Evolutionary conservation across 768 basidiomycete species (phyloP).

Genomic region (Guyanaporus albipodus): DNA sequence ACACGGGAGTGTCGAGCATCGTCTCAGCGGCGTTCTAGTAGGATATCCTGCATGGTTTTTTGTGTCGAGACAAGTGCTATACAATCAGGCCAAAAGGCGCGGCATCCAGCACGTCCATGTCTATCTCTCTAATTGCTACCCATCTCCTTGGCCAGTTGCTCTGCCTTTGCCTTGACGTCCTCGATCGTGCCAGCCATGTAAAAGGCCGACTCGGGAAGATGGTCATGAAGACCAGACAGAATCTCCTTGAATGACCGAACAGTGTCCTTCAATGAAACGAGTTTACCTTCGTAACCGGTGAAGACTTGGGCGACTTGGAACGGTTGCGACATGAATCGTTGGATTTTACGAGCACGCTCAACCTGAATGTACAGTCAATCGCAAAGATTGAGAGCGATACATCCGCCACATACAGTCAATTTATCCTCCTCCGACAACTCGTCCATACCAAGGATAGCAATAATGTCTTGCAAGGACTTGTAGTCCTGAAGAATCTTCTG

Average conservation of each 20-base stretch:
- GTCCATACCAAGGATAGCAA: slow-evolving; percentile 99
- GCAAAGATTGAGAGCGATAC: neutral
- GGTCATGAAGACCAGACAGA: slow-evolving; percentile 83
- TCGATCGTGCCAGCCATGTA: slow-evolving; percentile 98
- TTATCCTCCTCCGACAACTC: slow-evolving; percentile 99
- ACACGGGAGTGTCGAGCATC: too few relatives aligned
- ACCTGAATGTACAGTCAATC: slow-evolving; percentile 47
- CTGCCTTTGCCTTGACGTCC: slow-evolving; percentile 96
- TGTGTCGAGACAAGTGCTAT: slow-evolving; percentile 9
- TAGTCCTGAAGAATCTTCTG: slow-evolving; percentile 98
- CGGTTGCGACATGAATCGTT: slow-evolving; percentile 99
- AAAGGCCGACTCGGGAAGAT: slow-evolving; percentile 93
- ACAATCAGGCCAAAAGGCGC: slow-evolving; percentile 5
- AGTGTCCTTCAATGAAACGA: slow-evolving; percentile 95
- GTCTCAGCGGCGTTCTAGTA: too few relatives aligned
- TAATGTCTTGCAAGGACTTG: slow-evolving; percentile 98
- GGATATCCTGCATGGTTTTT: too few relatives aligned
- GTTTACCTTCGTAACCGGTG: slow-evolving; percentile 98
- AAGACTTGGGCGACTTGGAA: slow-evolving; percentile 99
- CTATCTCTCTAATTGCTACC: slow-evolving; percentile 37
- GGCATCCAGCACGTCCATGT: slow-evolving; percentile 13
- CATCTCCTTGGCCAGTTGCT: slow-evolving; percentile 95
- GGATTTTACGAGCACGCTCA: slow-evolving; percentile 97
- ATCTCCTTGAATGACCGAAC: slow-evolving; percentile 98
- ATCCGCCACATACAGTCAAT: slow-evolving; percentile 50